Conservation (phyloP, 352 stramenopile genomes). For the Globisporangium nodosum region DNA sequence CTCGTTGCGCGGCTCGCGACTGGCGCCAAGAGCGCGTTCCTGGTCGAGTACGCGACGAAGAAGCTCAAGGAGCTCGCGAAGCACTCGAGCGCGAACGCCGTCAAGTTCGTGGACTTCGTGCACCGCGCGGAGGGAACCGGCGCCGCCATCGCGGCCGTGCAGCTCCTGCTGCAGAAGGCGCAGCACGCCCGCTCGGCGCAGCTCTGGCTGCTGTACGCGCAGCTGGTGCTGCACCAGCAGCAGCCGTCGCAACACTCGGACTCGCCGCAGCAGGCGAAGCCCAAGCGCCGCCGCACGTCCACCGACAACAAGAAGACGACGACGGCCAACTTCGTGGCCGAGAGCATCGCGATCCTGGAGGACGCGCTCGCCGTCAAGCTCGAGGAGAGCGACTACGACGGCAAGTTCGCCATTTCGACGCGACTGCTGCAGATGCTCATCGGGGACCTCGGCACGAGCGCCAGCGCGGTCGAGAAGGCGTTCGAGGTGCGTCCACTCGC, state of each 20-base stretch:
- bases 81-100: conserved; percentile 22
- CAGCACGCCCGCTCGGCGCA: conserved; percentile 26
- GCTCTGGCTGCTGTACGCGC: conserved; percentile 68
- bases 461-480: conserved; percentile 30
- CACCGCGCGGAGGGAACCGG: conserved; percentile 54
- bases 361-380: conserved; percentile 35
- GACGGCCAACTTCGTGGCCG: conserved; percentile 10
- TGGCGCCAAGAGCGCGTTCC: conserved; percentile 27
- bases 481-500: conserved; percentile 26
- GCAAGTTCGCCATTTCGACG: conserved; percentile 38
- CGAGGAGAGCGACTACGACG: conserved; percentile 30
- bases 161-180: conserved; percentile 34
- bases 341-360: conserved; percentile 43
- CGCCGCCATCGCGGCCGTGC: conserved; percentile 34
- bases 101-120: conserved; percentile 67
- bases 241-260: not conserved
- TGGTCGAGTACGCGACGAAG: conserved; percentile 46
- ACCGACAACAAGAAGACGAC: conserved; percentile 17
- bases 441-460: conserved; percentile 11
- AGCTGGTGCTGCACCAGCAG: conserved; percentile 53
- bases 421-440: conserved; percentile 57
- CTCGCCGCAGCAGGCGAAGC: conserved; percentile 15
- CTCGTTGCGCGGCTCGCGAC: conserved; percentile 48
- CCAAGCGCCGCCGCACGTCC: conserved; percentile 57
- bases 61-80: conserved; percentile 50